Base-by-base conservation (phyloP, 225 moss, liverwort and hornwort species). In the Antitrichia curtipendula region DNA sequence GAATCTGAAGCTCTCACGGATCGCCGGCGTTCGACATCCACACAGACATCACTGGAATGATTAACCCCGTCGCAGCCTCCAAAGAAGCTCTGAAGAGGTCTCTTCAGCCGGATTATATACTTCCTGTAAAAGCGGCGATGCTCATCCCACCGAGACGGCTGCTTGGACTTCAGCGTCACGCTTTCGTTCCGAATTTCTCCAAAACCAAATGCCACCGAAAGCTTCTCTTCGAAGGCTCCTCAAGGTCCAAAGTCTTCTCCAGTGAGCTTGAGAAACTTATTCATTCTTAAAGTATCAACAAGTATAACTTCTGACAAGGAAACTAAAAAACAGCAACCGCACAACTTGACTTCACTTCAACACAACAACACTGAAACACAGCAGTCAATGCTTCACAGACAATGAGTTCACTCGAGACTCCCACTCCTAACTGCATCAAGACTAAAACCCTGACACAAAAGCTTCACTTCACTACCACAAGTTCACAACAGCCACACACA, bases 241-340 rank as follows among this genome's bases (percentile, higher is more conserved):
- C 83, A 92, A 61, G 92, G 92, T 92, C 92, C 92, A 73, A 92
- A 92, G 89, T 92, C 84, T 83, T 92, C 92, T 56, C 89, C 91
- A 53, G 78, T 27, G 70, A 88, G 81, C 53, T 89, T 89, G 20
- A 91, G 88, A 88, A 91, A 92, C 76, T 91, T 92, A 86, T 91
- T 92, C 92, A 92, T 92, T 69, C 84, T 88, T 82, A 64, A 38
- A 40, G 64, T 19, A 45, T 75, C 49, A 70, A 79, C 14, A 82
- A 75, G 60, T 60, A 45, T 1, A 61, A 12, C 71, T 82, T 47
- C 82, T 8, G 60, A 52, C 23, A 84, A 78, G 34, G 59, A 69
- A 60, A 60, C 52, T 68, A 60, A 38, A 22, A 45, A 41, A 20
- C 36, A 66, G 38, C 20, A 74, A 36, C 82, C 49, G 50, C 65